These are phyloP conservation scores for Leishmania mexicana DNA, from an alignment of 208 protist genomes.

Conservation along the genomic window DNA sequence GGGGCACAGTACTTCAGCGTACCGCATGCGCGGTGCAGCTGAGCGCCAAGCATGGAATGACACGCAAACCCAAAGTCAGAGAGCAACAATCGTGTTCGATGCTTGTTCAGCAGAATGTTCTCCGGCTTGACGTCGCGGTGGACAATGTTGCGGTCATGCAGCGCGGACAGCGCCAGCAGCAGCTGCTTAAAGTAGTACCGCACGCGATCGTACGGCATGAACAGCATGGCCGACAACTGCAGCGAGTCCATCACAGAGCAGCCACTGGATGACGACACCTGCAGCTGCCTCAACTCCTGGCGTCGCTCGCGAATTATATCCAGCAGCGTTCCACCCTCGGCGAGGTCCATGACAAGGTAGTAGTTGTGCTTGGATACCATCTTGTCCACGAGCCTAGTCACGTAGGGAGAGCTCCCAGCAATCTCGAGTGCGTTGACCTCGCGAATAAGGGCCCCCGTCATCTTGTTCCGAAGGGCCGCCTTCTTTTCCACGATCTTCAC, in stretches of 20 bases:
- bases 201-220: conserved; percentile 35
- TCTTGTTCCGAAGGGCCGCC: conserved; percentile 44
- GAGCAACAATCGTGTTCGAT: conserved; percentile 57
- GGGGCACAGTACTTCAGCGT: conserved; percentile 86
- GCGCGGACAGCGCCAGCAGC: conserved; percentile 50
- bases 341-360: conserved; percentile 83
- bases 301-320: conserved; percentile 51
- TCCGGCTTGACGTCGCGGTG: conserved; percentile 92
- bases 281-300: conserved; percentile 22
- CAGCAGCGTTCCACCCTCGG: conserved; percentile 78
- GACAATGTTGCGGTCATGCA: conserved; percentile 77
- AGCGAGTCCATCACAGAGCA: conserved; percentile 10
- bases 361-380: conserved; percentile 78
- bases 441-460: conserved; percentile 60
- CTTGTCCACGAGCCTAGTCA: conserved; percentile 73
- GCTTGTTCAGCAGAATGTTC: conserved; percentile 80
- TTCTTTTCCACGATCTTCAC: conserved; percentile 73
- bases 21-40: conserved; percentile 70
- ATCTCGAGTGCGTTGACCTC: conserved; percentile 79
- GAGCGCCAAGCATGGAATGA: conserved; percentile 41
- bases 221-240: conserved; percentile 3
- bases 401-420: conserved; percentile 45
- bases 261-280: conserved; percentile 13
- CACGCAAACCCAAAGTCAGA: conserved; percentile 92
- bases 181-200: conserved; percentile 63